Conservation (phyloP, 2,329 filamentous ascomycete species). For the Ophiostoma angusticollis region DNA sequence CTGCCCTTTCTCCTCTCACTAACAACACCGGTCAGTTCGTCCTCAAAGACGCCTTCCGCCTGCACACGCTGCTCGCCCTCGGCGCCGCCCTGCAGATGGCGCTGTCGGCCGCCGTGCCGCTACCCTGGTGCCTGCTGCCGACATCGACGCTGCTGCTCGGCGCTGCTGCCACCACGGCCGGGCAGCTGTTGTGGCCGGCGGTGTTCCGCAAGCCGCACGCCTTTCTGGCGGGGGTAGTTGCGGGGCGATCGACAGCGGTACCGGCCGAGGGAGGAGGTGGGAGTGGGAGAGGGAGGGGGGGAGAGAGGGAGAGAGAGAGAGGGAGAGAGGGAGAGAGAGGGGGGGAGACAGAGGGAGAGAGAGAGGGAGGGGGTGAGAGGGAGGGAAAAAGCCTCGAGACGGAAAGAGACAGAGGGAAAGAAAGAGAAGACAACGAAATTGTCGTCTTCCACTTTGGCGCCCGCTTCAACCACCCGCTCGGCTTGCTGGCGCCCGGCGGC, state of each 20-base stretch:
- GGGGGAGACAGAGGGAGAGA: too few relatives aligned
- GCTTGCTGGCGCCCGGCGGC: conserved; percentile 32
- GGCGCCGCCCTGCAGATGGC: conserved; percentile 24
- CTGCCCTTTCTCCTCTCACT: background rate
- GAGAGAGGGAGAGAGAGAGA: too few relatives aligned
- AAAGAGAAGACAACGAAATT: background rate
- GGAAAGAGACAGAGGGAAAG: too few relatives aligned
- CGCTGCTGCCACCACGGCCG: conserved; percentile 20
- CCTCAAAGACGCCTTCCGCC: conserved; percentile 24
- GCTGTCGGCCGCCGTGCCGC: conserved; percentile 22
- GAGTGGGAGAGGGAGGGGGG: too few relatives aligned
- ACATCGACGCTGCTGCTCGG: conserved; percentile 19
- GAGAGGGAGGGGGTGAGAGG: too few relatives aligned
- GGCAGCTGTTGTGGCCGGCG: conserved; percentile 13
- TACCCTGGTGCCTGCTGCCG: conserved; percentile 24
- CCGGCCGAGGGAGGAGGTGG: too few relatives aligned
- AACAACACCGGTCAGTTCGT: conserved; percentile 12
- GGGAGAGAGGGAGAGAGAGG: too few relatives aligned
- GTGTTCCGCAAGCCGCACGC: conserved; percentile 14
- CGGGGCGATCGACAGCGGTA: conserved; percentile 23
- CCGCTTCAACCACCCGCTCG: conserved; percentile 36
- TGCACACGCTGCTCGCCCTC: conserved; percentile 21
- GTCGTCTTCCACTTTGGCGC: conserved; percentile 32
- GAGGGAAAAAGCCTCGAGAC: too few relatives aligned
- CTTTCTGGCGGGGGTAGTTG: conserved; percentile 18